Percentiles rank a stretch among this genome's conserved stretches.
Conservation (phyloP, 2,329 filamentous ascomycete genomes). For the Paracoccidioides lutzii region DNA sequence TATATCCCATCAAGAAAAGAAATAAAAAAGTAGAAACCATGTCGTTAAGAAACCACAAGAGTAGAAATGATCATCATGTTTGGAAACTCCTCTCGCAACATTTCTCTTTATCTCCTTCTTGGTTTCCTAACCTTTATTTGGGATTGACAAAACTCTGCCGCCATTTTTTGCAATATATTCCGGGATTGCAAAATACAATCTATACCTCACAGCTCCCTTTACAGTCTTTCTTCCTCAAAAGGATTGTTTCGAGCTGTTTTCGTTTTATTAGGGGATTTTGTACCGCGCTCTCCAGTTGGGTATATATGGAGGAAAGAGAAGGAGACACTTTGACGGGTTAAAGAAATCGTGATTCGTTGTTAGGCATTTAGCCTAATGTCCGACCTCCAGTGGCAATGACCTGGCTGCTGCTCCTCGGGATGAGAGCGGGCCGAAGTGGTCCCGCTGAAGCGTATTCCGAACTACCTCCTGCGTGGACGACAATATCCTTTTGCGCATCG, state of each 20-base stretch:
- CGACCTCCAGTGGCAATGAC: constrained; percentile 31
- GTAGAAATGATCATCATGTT: not conserved
- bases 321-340: not conserved
- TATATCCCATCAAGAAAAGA: constrained; percentile 1
- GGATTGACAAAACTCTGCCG: not conserved
- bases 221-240: not conserved
- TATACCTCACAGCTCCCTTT: constrained; percentile 3
- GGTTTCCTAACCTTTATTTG: not conserved
- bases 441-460: constrained; percentile 22
- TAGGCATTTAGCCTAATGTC: constrained; percentile 21
- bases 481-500: constrained; percentile 19
- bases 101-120: not conserved
- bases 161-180: constrained; percentile 1
- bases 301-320: not conserved
- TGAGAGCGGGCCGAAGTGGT: constrained; percentile 20
- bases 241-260: not conserved
- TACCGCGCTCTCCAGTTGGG: not conserved
- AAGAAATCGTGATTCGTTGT: not conserved
- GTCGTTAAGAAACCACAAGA: not conserved
- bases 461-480: constrained; percentile 17
- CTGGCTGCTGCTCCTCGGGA: constrained; percentile 26
- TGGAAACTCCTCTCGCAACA: not conserved
- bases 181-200: constrained; percentile 1
- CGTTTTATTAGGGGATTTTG: not conserved
- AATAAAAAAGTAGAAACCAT: not conserved